Conservation (phyloP, 176 grass and related monocot species). For the Leersia perrieri region DNA sequence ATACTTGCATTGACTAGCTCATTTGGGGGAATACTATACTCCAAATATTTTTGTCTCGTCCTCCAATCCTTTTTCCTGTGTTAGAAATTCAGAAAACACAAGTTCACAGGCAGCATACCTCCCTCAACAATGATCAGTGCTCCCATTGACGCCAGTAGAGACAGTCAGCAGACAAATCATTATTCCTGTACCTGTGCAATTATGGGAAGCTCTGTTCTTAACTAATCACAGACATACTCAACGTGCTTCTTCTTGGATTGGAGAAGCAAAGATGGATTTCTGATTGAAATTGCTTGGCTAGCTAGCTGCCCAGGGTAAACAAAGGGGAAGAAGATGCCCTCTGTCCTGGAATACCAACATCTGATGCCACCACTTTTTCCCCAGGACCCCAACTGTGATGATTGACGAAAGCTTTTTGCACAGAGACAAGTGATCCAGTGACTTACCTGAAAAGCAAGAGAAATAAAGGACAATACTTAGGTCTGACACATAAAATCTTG, state of each 20-base stretch:
- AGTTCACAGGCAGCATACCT: not conserved
- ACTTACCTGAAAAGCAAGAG: slow-evolving; percentile 58
- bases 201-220: slow-evolving; percentile 33
- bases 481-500: slow-evolving; percentile 63
- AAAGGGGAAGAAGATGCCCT: slow-evolving; percentile 59
- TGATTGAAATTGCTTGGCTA: slow-evolving; percentile 33
- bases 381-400: slow-evolving; percentile 51
- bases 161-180: slow-evolving; percentile 43
- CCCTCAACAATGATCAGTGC: slow-evolving; percentile 19
- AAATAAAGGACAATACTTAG: slow-evolving; percentile 33
- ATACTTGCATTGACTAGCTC: slow-evolving; percentile 44
- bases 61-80: slow-evolving; percentile 17
- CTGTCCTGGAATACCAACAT: slow-evolving; percentile 53
- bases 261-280: slow-evolving; percentile 27
- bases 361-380: slow-evolving; percentile 36
- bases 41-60: slow-evolving; percentile 31
- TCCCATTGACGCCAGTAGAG: slow-evolving; percentile 34
- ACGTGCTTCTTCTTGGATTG: slow-evolving; percentile 28
- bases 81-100: not conserved
- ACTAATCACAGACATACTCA: slow-evolving; percentile 1
- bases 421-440: slow-evolving; percentile 41
- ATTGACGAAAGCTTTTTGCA: slow-evolving; percentile 36
- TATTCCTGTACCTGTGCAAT: slow-evolving; percentile 23
- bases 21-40: slow-evolving; percentile 25
- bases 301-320: slow-evolving; percentile 44